phyloP scores from a whole-genome alignment of 495 filamentous ascomycete genomes.

The Lasiosphaeria hispida region DNA sequence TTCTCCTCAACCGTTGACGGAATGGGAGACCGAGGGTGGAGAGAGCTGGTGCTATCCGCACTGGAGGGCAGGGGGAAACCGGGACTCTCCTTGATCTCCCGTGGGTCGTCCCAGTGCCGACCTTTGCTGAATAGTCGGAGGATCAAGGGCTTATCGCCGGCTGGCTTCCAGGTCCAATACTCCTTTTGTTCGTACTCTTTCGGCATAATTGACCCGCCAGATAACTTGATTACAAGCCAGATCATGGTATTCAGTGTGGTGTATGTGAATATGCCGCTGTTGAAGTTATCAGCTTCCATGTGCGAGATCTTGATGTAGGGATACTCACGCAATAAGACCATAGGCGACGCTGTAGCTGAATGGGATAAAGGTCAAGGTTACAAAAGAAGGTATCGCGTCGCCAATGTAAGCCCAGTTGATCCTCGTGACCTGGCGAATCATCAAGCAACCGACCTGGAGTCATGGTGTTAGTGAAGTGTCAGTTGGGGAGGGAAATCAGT shows the following conservation, averaged over 20 bases:
- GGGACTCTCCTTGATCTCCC: conserved; percentile 2
- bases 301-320: not conserved
- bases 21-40: not conserved
- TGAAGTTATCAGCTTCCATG: not conserved
- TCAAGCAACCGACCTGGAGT: conserved; percentile 51
- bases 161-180: conserved; percentile 65
- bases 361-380: conserved; percentile 76
- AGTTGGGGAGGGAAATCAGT: not conserved
- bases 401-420: conserved; percentile 57
- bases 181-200: conserved; percentile 72
- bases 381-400: conserved; percentile 76
- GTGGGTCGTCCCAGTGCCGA: conserved; percentile 16
- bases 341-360: conserved; percentile 81
- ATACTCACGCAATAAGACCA: conserved; percentile 66
- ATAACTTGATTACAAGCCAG: conserved; percentile 52
- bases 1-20: conserved; percentile 3
- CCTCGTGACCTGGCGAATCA: conserved; percentile 54
- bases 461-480: not conserved
- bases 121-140: conserved; percentile 21
- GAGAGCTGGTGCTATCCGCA: conserved; percentile 7
- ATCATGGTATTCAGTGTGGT: conserved; percentile 63
- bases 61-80: conserved; percentile 10
- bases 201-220: conserved; percentile 60
- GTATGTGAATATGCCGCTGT: conserved; percentile 70
- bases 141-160: conserved; percentile 33